phyloP scores from a whole-genome alignment of 345 rosid genomes.

The Boechera retrofracta region DNA sequence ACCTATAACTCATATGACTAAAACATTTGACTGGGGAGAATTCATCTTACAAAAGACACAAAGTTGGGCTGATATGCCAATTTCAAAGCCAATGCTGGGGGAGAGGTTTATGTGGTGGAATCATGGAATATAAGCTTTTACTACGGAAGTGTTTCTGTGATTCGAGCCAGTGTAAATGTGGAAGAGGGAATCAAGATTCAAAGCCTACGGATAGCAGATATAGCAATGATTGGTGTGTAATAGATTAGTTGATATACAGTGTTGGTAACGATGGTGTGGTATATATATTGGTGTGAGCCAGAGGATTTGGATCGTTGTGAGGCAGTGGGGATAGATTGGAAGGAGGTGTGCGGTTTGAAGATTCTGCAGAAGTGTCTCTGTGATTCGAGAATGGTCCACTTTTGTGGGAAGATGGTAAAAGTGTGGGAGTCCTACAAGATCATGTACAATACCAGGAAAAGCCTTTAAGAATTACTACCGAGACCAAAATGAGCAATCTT shows the following conservation, averaged over 20 bases:
- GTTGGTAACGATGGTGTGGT: constrained; percentile 63
- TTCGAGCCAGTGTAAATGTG: constrained; percentile 44
- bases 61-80: too few species aligned
- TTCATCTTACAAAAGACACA: too few species aligned
- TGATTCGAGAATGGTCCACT: constrained; percentile 55
- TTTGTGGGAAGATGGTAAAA: neutral
- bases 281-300: constrained; percentile 58
- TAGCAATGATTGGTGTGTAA: constrained; percentile 55
- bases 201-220: neutral
- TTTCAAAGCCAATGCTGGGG: neutral
- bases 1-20: too few species aligned
- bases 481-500: neutral
- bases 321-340: constrained; percentile 30
- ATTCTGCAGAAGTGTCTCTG: constrained; percentile 50
- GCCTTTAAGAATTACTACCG: neutral
- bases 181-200: neutral
- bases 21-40: too few species aligned
- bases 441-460: neutral
- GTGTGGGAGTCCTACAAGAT: neutral
- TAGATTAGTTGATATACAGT: constrained; percentile 62
- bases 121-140: neutral
- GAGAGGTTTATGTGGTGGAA: constrained; percentile 1
- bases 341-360: neutral
- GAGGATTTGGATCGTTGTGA: constrained; percentile 27
- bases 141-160: neutral